Conservation (phyloP, 2,329 filamentous ascomycete genomes). For the Claviceps digitariae region DNA sequence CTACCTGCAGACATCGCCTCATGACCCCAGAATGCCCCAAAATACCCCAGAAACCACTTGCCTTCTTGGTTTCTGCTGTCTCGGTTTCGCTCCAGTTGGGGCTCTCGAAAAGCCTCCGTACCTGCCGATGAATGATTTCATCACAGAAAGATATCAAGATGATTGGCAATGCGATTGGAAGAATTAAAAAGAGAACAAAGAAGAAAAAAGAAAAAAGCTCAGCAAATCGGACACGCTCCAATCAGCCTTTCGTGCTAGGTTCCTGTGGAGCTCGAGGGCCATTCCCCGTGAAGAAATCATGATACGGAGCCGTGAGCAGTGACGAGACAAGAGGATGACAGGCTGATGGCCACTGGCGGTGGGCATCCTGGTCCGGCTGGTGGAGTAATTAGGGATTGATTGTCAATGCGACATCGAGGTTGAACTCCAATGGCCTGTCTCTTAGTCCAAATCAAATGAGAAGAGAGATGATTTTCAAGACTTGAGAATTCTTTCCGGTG, state of each 20-base stretch:
- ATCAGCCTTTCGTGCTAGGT: background rate
- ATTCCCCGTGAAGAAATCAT: background rate
- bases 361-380: background rate
- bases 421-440: background rate
- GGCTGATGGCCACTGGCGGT: conserved; percentile 4
- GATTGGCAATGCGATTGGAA: background rate
- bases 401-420: background rate
- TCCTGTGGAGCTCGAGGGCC: background rate
- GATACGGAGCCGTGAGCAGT: background rate
- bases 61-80: background rate
- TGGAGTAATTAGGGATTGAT: background rate
- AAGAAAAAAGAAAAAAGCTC: background rate
- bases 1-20: no score
- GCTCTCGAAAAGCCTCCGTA: background rate
- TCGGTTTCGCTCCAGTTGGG: background rate
- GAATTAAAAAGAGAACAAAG: background rate
- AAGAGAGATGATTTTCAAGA: background rate
- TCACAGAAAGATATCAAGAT: background rate
- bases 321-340: conserved; percentile 1
- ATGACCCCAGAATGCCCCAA: background rate
- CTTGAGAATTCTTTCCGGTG: background rate
- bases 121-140: background rate
- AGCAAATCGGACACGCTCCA: background rate
- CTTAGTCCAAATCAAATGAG: background rate
- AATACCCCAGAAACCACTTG: background rate